Evolutionary conservation across 2,329 filamentous ascomycete species (phyloP), one percentile per base, ranked within the genome.

Genomic region (Xylariaceae sp.): DNA sequence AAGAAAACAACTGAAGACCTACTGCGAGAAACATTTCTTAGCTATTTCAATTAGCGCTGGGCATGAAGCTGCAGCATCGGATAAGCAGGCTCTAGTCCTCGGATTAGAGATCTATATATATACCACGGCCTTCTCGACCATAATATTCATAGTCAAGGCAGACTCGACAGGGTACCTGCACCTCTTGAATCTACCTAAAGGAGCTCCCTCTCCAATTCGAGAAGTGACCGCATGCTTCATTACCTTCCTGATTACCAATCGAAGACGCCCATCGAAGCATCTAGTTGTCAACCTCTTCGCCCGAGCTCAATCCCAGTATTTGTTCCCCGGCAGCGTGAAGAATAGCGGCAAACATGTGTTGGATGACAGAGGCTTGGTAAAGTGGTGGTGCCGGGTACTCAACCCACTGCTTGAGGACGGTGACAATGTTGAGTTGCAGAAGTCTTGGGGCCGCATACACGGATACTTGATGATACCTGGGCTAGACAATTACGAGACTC

Each of bases 141-240:
- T 90, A 3, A 82, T 98, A 51, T 99, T 99, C 71, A 89, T 99
- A 20, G 93, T 93, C 61, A 99, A 99, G 74, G 95, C 95, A 47
- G 95, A 99, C 75, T 97, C 95, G 9, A 97, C 93, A 0, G 95
- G 96, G 20, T 96, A 91, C 70, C 77, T 97, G 9, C 79, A 87
- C 63, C 79, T 89, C 1, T 77, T 93, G 37, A 76, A 83, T 18
- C 77, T 90, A 0, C 83, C 87, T 16, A 82, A 77, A 63, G 80
- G 83, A n/a, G 78, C 81, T 0, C 79, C 84, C 0, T 95, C 90
- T 2, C 91, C 91, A 0, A 82, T 96, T 48, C 86, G 89, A 60
- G 80, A 86, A 29, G 82, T 96, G 44, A 89, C 87, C 46, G 85
- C 86, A 4, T 83, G 86, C 0, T 96, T 98, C 63, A 73, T 99